A percentile compares a stretch with the other conserved stretches of the same genome.
phyloP scores from a whole-genome alignment of 352 stramenopile genomes.

The Globisporangium parvum region DNA sequence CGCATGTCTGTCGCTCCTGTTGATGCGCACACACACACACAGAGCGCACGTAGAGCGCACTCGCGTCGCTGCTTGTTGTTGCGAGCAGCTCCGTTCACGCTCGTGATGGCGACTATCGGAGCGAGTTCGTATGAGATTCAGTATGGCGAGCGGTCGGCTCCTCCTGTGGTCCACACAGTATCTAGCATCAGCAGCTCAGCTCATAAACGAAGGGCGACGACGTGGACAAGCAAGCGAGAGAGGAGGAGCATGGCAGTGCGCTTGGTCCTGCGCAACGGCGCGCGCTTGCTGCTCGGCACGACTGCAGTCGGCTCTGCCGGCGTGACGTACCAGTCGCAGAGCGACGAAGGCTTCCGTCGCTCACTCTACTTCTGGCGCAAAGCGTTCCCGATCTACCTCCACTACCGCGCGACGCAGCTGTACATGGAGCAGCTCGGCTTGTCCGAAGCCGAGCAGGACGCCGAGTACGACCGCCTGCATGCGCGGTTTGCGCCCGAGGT shows the following conservation, averaged over 20 bases:
- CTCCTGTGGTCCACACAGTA: too few species aligned
- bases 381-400: slow-evolving; percentile 82
- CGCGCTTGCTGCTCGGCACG: slow-evolving; percentile 48
- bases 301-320: slow-evolving; percentile 35
- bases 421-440: slow-evolving; percentile 59
- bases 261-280: slow-evolving; percentile 50
- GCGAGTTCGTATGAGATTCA: too few species aligned
- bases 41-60: too few species aligned
- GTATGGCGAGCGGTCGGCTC: too few species aligned
- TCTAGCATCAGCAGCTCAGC: too few species aligned
- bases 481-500: slow-evolving; percentile 68
- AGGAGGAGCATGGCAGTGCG: slow-evolving; percentile 17
- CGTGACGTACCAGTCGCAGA: slow-evolving; percentile 52
- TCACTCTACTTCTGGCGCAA: slow-evolving; percentile 86
- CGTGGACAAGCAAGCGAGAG: too few species aligned
- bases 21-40: neutral
- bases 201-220: too few species aligned
- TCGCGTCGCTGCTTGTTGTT: too few species aligned
- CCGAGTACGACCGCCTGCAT: slow-evolving; percentile 70
- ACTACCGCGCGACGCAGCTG: slow-evolving; percentile 72
- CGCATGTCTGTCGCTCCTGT: slow-evolving; percentile 48
- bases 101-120: too few species aligned
- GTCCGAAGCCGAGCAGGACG: slow-evolving; percentile 45
- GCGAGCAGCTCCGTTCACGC: too few species aligned
- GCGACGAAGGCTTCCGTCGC: slow-evolving; percentile 73